Evolutionary conservation across 208 protist species (phyloP).

Genomic region (Trypanosoma caninum): DNA sequence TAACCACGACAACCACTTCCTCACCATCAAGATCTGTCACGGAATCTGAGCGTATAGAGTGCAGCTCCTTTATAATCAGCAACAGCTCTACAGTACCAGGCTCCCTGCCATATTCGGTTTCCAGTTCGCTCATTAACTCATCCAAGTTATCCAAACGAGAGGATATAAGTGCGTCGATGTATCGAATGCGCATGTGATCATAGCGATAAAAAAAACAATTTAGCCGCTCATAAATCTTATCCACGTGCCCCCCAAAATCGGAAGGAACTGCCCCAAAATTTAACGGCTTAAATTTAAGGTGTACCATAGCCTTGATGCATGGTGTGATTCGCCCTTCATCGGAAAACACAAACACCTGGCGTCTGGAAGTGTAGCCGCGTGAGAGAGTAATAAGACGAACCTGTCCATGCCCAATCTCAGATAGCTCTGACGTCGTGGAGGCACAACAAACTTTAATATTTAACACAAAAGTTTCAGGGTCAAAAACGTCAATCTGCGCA

Average conservation of each 20-base stretch:
- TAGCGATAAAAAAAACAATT: conserved; percentile 74
- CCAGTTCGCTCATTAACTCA: conserved; percentile 66
- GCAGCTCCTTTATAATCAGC: conserved; percentile 42
- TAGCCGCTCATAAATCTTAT: conserved; percentile 70
- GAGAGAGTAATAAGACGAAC: conserved; percentile 51
- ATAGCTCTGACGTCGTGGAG: conserved; percentile 16
- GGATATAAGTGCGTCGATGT: conserved; percentile 55
- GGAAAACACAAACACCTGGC: conserved; percentile 67
- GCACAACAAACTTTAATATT: conserved; percentile 49
- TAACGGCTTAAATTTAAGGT: conserved; percentile 51
- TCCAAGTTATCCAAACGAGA: conserved; percentile 42
- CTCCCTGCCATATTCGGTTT: conserved; percentile 69
- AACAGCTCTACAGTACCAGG: conserved; percentile 58
- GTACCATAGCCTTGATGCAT: conserved; percentile 41
- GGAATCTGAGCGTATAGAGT: conserved; percentile 38
- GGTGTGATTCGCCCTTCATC: conserved; percentile 30
- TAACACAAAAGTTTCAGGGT: conserved; percentile 47
- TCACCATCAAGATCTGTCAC: conserved; percentile 38
- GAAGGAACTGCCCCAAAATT: conserved; percentile 50
- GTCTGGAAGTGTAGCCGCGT: conserved; percentile 34
- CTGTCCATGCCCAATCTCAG: conserved; percentile 64
- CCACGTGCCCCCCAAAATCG: conserved; percentile 34
- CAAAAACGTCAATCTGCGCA: conserved; percentile 47
- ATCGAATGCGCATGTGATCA: conserved; percentile 50
- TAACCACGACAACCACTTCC: conserved; percentile 56